Conservation (phyloP, 1,284 basidiomycete genomes). For the Volvariella surrecta region DNA sequence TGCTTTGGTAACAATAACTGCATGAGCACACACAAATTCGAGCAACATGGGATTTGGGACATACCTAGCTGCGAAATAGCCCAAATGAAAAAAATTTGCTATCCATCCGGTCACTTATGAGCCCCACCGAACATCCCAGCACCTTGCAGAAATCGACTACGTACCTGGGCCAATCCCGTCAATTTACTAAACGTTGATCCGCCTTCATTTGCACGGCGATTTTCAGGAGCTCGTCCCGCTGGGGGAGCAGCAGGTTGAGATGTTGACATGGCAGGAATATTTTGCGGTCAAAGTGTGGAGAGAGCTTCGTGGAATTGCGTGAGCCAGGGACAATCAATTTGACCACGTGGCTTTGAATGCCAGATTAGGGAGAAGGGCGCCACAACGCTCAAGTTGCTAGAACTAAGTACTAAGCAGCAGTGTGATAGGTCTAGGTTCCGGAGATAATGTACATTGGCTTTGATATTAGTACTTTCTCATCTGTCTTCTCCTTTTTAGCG, state of each 20-base stretch:
- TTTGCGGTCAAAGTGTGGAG: no score
- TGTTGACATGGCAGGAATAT: slow-evolving; percentile 19
- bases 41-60: slow-evolving; percentile 15
- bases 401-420: no score
- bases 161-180: slow-evolving; percentile 41
- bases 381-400: no score
- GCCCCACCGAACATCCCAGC: background rate
- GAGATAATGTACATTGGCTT: no score
- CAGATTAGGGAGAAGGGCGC: no score
- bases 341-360: no score
- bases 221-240: slow-evolving; percentile 14
- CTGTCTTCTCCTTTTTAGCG: no score
- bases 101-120: no score
- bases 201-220: slow-evolving; percentile 16
- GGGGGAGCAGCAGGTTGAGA: slow-evolving; percentile 17
- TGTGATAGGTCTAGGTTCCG: no score
- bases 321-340: no score
- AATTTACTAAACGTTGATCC: slow-evolving; percentile 25
- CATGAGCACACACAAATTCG: slow-evolving; percentile 5
- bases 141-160: slow-evolving; percentile 11
- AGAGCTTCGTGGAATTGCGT: no score
- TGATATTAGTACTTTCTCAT: no score
- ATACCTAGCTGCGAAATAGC: slow-evolving; percentile 54
- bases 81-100: slow-evolving; percentile 65
- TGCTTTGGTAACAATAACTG: slow-evolving; percentile 20